Evolutionary conservation across 805 yeast species (phyloP).

Genomic region (Schwanniomyces occidentalis): DNA sequence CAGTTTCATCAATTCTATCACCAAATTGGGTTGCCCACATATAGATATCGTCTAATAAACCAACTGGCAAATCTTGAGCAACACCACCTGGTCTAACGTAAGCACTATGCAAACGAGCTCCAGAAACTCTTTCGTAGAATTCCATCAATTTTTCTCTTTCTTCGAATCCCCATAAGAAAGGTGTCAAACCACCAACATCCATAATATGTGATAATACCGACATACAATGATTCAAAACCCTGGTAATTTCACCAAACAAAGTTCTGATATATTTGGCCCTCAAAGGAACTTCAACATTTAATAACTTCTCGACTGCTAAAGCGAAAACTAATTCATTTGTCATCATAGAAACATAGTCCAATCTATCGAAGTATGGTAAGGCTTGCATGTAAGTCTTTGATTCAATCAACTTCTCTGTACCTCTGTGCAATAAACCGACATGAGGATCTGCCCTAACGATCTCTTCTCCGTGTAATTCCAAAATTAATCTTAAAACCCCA

Average conservation of each 20-base stretch:
- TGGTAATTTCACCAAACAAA: conserved; percentile 82
- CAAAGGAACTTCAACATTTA: conserved; percentile 81
- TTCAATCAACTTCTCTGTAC: conserved; percentile 87
- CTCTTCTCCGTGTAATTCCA: conserved; percentile 88
- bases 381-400: conserved; percentile 86
- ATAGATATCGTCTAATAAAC: conserved; percentile 83
- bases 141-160: conserved; percentile 93
- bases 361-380: conserved; percentile 82
- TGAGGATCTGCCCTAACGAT: conserved; percentile 86
- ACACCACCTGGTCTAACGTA: conserved; percentile 93
- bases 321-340: conserved; percentile 85
- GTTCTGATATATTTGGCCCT: conserved; percentile 86
- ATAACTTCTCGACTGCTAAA: conserved; percentile 79
- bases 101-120: conserved; percentile 87
- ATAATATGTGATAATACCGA: conserved; percentile 83
- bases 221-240: conserved; percentile 83
- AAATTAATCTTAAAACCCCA: conserved; percentile 83
- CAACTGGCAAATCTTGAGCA: conserved; percentile 82
- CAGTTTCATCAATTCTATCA: conserved; percentile 87
- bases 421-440: conserved; percentile 84
- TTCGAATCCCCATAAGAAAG: conserved; percentile 92
- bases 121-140: conserved; percentile 86
- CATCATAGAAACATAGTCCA: conserved; percentile 87
- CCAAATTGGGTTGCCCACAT: conserved; percentile 98
- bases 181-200: conserved; percentile 94